Evolutionary conservation across 306 rosid species (phyloP).

Genomic region (Argentina anserina): DNA sequence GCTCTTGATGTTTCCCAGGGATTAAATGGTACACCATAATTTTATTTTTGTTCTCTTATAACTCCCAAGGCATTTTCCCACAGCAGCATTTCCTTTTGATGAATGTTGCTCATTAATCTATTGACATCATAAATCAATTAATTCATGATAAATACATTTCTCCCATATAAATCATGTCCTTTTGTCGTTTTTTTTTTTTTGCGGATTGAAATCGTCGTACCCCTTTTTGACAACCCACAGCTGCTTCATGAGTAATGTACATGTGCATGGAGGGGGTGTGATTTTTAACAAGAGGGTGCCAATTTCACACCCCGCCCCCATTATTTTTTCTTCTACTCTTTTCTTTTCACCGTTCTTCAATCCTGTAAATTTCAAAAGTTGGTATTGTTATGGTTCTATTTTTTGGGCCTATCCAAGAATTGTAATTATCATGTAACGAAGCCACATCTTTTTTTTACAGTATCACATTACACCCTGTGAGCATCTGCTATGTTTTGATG

Average conservation of each 20-base stretch:
- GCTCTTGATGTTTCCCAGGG: slow-evolving; percentile 6
- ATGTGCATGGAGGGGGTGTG: no score
- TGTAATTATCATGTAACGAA: not conserved
- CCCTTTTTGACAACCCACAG: not conserved
- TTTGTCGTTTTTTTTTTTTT: not conserved
- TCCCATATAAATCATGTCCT: not conserved
- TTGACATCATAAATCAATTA: not conserved
- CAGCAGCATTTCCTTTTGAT: not conserved
- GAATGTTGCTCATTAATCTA: not conserved
- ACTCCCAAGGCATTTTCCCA: not conserved
- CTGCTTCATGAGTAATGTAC: not conserved
- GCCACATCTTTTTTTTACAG: not conserved
- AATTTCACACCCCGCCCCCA: no score
- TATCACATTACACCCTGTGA: not conserved
- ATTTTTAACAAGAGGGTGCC: no score
- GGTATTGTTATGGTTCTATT: not conserved
- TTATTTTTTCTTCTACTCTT: not conserved
- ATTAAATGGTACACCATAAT: not conserved
- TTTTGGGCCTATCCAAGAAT: not conserved
- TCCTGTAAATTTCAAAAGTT: not conserved
- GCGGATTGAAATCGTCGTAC: not conserved
- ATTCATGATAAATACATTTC: not conserved
- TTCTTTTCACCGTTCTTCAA: not conserved
- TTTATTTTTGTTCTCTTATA: not conserved
- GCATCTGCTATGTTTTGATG: not conserved